These are phyloP conservation scores for Xylaria sp. DNA, from an alignment of 2,329 filamentous ascomycete genomes.

Conservation along the genomic window DNA sequence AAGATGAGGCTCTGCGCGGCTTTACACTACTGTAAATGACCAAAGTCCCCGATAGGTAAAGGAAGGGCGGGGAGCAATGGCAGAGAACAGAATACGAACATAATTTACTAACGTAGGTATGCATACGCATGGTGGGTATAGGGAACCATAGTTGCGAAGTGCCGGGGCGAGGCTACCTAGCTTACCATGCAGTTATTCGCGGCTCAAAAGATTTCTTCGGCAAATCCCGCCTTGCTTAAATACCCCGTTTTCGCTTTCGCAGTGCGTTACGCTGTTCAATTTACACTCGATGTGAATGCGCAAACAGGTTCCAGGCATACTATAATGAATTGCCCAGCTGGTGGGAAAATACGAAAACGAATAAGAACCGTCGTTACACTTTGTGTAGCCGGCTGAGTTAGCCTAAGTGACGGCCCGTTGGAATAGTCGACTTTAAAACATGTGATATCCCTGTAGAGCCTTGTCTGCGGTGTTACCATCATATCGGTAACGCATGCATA, in stretches of 20 bases:
- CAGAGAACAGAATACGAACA: no score
- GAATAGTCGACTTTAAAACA: not conserved
- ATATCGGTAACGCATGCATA: constrained; percentile 5
- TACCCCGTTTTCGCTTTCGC: not conserved
- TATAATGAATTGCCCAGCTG: no score
- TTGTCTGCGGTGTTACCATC: constrained; percentile 17
- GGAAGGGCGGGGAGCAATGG: no score
- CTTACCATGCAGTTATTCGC: not conserved
- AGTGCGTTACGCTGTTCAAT: not conserved
- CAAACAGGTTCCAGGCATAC: no score
- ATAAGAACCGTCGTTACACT: constrained; percentile 28
- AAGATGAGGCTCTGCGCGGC: not conserved
- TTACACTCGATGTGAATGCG: not conserved
- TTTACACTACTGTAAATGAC: not conserved
- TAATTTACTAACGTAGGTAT: not conserved
- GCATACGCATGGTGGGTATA: not conserved
- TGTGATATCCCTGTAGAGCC: not conserved
- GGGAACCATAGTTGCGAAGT: not conserved
- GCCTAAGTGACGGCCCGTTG: not conserved
- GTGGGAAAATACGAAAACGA: constrained; percentile 36
- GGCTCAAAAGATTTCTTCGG: not conserved
- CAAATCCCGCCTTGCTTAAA: not conserved
- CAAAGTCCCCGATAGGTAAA: no score
- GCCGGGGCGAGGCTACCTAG: not conserved
- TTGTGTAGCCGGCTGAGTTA: not conserved